Conservation (phyloP, 371 early-diverging fungal species). For the Rhizomucor miehei region DNA sequence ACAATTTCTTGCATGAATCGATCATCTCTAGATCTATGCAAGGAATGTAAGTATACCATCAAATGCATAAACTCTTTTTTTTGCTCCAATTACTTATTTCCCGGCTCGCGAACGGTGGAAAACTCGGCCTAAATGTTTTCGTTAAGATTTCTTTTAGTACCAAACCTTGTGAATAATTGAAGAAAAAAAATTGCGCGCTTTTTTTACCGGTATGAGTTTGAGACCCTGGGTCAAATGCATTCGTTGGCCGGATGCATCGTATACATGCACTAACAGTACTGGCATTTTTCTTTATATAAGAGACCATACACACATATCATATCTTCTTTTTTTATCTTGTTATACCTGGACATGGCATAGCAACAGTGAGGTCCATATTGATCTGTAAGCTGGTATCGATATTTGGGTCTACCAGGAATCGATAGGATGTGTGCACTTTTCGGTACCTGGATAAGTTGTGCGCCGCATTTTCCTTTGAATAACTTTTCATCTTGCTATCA, state of each 20-base stretch:
- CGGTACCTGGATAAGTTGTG: constrained; percentile 43
- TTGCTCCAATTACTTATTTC: no score
- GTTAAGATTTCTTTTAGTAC: no score
- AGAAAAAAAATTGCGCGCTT: no score
- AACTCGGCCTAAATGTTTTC: no score
- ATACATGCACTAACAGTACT: constrained; percentile 40
- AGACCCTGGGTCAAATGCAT: constrained; percentile 40
- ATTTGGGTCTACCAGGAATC: constrained; percentile 74
- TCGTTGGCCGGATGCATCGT: constrained; percentile 47
- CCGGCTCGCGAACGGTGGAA: no score
- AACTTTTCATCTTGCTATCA: not conserved
- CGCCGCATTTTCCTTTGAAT: not conserved
- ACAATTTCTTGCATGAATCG: constrained; percentile 40
- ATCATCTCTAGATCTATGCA: constrained; percentile 19
- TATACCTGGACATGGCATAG: constrained; percentile 85
- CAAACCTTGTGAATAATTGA: no score
- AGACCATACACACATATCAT: not conserved
- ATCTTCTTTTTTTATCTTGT: constrained; percentile 5
- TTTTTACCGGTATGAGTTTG: constrained; percentile 44
- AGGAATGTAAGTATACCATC: no score
- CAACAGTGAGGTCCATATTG: constrained; percentile 86
- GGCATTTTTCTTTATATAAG: not conserved
- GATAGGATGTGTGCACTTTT: constrained; percentile 64
- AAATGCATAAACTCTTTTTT: no score
- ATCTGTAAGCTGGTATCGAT: constrained; percentile 72